Evolutionary conservation across 306 rosid species (phyloP).

Genomic region (Pyrus bretschneideri): DNA sequence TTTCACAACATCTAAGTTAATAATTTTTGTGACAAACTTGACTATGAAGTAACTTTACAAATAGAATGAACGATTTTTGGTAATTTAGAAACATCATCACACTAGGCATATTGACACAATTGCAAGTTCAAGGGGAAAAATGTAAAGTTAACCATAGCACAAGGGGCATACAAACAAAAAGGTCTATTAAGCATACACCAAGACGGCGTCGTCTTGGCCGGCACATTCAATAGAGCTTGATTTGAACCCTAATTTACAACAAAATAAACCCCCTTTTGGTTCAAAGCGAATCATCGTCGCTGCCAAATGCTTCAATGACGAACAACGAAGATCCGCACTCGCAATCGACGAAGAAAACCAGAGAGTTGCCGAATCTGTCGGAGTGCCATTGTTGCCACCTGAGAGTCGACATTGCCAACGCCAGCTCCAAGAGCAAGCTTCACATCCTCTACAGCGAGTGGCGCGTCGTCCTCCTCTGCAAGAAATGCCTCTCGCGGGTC

Average conservation of each 20-base stretch:
- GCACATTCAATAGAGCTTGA: neutral
- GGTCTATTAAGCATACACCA: neutral
- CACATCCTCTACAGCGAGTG: slow-evolving; percentile 65
- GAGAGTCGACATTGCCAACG: slow-evolving; percentile 44
- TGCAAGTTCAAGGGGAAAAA: no score
- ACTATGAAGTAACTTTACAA: no score
- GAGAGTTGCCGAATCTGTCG: slow-evolving; percentile 60
- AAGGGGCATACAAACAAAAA: neutral
- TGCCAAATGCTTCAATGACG: neutral
- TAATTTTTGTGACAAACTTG: no score
- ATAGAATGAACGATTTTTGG: no score
- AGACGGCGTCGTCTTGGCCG: neutral
- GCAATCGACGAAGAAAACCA: slow-evolving; percentile 43
- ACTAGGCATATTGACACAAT: neutral
- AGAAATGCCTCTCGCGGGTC: slow-evolving; percentile 41
- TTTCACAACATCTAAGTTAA: no score
- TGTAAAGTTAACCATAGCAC: neutral
- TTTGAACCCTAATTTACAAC: neutral
- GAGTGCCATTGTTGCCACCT: slow-evolving; percentile 70
- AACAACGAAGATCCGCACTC: neutral
- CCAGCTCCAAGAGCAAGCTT: slow-evolving; percentile 48
- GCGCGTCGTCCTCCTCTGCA: slow-evolving; percentile 76
- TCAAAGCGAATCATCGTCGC: neutral
- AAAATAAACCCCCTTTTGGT: neutral
- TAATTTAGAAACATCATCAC: no score